These are phyloP conservation scores for Phanerodontia chrysosporium DNA, from an alignment of 768 basidiomycete genomes.

Conservation along the genomic window DNA sequence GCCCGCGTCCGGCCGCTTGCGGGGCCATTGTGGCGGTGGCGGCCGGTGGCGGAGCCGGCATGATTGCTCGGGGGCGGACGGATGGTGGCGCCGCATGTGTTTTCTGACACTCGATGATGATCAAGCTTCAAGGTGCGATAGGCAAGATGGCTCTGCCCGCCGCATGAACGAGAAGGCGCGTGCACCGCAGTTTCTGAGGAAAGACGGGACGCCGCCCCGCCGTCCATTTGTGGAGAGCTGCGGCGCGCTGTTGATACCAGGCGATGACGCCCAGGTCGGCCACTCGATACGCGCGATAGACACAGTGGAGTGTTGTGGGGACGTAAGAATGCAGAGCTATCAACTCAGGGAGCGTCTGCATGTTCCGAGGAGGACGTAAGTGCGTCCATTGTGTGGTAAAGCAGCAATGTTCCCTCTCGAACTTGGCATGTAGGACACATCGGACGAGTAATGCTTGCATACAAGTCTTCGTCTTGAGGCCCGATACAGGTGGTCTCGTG, in stretches of 20 bases:
- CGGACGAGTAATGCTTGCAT: not conserved
- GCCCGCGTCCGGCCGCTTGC: not conserved
- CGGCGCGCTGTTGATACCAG: no score
- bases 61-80: not conserved
- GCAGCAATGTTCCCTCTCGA: no score
- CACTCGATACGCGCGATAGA: not conserved
- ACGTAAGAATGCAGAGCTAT: not conserved
- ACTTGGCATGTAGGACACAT: no score
- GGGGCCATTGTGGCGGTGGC: not conserved
- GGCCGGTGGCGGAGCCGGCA: not conserved
- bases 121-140: no score
- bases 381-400: no score
- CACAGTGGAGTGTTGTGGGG: not conserved
- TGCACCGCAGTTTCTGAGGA: no score
- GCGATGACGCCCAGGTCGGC: not conserved
- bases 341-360: not conserved
- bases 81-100: not conserved
- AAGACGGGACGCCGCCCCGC: no score
- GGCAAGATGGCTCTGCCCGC: no score
- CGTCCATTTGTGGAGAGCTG: no score
- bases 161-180: no score
- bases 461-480: not conserved
- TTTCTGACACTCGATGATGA: no score
- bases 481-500: not conserved
- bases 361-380: not conserved